Evolutionary conservation across 192 early-diverging fungal genomes (phyloP).

Genomic region (Coemansia sp.): DNA sequence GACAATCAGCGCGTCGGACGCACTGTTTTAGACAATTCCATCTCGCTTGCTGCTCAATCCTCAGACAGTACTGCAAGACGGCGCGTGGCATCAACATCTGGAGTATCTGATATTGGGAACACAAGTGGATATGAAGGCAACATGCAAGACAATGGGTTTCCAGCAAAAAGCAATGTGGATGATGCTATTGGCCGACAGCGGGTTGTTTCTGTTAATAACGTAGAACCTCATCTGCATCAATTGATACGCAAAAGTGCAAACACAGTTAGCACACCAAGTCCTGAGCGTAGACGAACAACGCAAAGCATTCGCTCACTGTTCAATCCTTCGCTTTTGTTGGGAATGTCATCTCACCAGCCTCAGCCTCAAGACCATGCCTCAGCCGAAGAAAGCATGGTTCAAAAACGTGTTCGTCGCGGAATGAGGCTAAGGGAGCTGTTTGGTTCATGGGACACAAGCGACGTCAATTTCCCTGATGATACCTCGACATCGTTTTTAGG

Average conservation of each 20-base stretch:
- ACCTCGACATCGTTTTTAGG: not conserved
- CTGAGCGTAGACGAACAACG: constrained; percentile 12
- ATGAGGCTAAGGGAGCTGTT: constrained; percentile 44
- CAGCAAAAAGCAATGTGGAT: not conserved
- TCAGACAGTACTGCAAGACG: not conserved
- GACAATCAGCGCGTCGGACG: not conserved
- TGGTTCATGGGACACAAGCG: constrained; percentile 31
- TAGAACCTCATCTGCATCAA: constrained; percentile 3
- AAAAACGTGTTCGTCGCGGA: constrained; percentile 37
- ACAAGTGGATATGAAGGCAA: not conserved
- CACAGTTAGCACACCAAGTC: constrained; percentile 14
- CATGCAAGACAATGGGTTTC: not conserved
- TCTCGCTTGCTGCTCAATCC: not conserved
- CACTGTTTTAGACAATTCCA: not conserved
- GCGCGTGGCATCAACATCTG: constrained; percentile 1
- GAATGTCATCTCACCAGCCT: constrained; percentile 4
- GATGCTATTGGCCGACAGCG: not conserved
- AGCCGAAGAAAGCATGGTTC: constrained; percentile 24
- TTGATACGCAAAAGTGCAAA: constrained; percentile 12
- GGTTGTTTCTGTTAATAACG: constrained; percentile 1
- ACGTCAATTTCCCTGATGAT: not conserved
- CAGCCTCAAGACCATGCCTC: not conserved
- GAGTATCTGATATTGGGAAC: not conserved
- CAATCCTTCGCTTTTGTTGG: constrained; percentile 13
- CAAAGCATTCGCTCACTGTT: constrained; percentile 47